These are phyloP conservation scores for Phialemoniopsis sp. DNA, from an alignment of 2,329 filamentous ascomycete genomes.

Conservation along the genomic window DNA sequence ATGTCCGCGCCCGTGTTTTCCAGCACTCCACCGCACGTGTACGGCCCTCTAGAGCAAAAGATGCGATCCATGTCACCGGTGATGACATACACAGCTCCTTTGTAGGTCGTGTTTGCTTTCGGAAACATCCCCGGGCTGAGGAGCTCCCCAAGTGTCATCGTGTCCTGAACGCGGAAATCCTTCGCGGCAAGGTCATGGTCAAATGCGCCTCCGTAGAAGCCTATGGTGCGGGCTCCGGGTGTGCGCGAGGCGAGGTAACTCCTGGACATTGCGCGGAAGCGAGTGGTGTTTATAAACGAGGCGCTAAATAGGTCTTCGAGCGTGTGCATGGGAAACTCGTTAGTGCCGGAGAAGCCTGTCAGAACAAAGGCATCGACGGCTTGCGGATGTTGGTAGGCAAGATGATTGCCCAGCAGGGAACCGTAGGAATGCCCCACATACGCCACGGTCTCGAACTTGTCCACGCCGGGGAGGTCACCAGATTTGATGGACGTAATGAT, in stretches of 20 bases:
- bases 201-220: slow-evolving; percentile 6
- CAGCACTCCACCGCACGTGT: neutral
- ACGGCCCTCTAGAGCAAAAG: slow-evolving; percentile 5
- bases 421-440: slow-evolving; percentile 19
- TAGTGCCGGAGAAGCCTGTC: slow-evolving; percentile 14
- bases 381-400: slow-evolving; percentile 15
- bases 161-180: slow-evolving; percentile 5
- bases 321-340: neutral
- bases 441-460: too few relatives aligned
- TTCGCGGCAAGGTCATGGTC: neutral
- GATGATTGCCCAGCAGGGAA: slow-evolving; percentile 13
- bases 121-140: slow-evolving; percentile 2
- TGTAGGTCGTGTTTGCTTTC: slow-evolving; percentile 1
- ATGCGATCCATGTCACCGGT: slow-evolving; percentile 11
- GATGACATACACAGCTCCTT: slow-evolving; percentile 7
- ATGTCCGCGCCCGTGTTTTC: neutral
- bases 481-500: too few relatives aligned
- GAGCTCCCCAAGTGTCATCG: slow-evolving; percentile 12
- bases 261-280: neutral
- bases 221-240: slow-evolving; percentile 1
- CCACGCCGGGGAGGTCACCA: too few relatives aligned
- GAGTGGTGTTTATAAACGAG: too few relatives aligned
- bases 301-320: neutral
- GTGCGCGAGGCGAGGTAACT: neutral
- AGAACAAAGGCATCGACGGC: slow-evolving; percentile 18